These are phyloP conservation scores for Umbelopsis sp. DNA, from an alignment of 192 early-diverging fungal genomes.

Conservation along the genomic window DNA sequence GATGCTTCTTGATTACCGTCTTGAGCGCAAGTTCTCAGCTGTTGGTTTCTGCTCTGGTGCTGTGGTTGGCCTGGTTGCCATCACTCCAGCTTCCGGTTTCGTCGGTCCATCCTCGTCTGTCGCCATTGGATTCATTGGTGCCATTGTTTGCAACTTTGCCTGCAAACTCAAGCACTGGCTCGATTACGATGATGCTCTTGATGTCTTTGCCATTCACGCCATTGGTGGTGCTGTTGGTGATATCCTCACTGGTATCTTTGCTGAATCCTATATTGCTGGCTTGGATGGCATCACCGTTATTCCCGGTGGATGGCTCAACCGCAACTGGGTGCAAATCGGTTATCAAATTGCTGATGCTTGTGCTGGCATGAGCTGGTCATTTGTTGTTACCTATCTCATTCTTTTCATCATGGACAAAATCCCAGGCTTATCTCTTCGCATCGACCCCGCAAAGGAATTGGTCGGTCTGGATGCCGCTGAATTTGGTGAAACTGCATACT, in stretches of 20 bases:
- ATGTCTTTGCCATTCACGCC: constrained; percentile 91
- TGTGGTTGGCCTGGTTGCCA: constrained; percentile 88
- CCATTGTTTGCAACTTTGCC: constrained; percentile 77
- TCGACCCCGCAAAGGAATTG: constrained; percentile 67
- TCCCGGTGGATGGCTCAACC: constrained; percentile 73
- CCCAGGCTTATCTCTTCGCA: constrained; percentile 78
- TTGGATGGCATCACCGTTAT: constrained; percentile 70
- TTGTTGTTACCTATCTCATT: constrained; percentile 74
- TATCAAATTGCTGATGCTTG: constrained; percentile 80
- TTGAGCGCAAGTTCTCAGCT: constrained; percentile 82
- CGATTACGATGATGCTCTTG: constrained; percentile 90
- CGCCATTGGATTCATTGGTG: constrained; percentile 78
- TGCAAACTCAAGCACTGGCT: constrained; percentile 82
- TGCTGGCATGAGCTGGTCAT: constrained; percentile 75
- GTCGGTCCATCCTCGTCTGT: constrained; percentile 83
- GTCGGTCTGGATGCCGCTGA: constrained; percentile 79
- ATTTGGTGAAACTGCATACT: constrained; percentile 74
- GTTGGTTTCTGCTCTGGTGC: constrained; percentile 95
- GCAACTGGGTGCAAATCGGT: constrained; percentile 79
- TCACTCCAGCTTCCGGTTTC: constrained; percentile 91
- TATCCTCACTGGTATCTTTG: constrained; percentile 92
- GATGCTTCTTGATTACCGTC: constrained; percentile 79
- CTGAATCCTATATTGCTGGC: constrained; percentile 70
- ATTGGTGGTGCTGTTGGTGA: constrained; percentile 84
- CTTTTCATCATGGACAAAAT: constrained; percentile 76